A percentile compares a stretch with the other conserved stretches of the same genome.
These are phyloP conservation scores for Abrus precatorius DNA, from an alignment of 306 rosid genomes.

Conservation along the genomic window DNA sequence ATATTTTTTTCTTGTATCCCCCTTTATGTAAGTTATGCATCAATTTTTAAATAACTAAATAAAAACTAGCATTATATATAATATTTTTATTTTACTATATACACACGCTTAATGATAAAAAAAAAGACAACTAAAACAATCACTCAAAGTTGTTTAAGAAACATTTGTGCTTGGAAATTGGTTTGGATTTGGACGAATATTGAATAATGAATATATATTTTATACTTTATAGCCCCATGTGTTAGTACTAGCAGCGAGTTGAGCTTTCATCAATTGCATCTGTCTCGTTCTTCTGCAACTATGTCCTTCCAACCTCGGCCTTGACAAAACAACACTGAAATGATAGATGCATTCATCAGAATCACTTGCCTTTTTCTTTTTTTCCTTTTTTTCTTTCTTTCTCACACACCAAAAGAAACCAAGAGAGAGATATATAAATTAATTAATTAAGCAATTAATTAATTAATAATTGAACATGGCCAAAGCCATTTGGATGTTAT, in stretches of 20 bases:
- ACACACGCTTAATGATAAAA: too few species aligned
- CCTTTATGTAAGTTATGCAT: too few species aligned
- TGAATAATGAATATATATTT: neutral
- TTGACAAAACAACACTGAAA: conserved; percentile 91
- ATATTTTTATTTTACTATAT: too few species aligned
- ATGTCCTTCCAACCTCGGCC: conserved; percentile 86
- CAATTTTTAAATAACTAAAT: too few species aligned
- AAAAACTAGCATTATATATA: too few species aligned
- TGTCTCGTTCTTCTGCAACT: conserved; percentile 55
- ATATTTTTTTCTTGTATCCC: too few species aligned
- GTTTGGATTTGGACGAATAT: conserved; percentile 17
- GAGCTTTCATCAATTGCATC: conserved; percentile 45
- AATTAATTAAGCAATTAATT: neutral
- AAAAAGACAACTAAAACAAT: too few species aligned
- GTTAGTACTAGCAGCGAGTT: conserved; percentile 43
- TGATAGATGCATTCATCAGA: conserved; percentile 85
- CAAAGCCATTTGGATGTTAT: conserved; percentile 32
- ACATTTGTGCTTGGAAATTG: neutral
- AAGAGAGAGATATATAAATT: neutral
- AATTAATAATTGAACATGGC: neutral
- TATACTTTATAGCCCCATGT: conserved; percentile 35
- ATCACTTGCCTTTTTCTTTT: conserved; percentile 49
- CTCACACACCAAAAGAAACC: conserved; percentile 43
- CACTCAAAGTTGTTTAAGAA: too few species aligned
- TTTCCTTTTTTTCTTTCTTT: neutral